phyloP scores from a whole-genome alignment of 371 early-diverging fungal genomes.

The Rhizomucor pusillus region DNA sequence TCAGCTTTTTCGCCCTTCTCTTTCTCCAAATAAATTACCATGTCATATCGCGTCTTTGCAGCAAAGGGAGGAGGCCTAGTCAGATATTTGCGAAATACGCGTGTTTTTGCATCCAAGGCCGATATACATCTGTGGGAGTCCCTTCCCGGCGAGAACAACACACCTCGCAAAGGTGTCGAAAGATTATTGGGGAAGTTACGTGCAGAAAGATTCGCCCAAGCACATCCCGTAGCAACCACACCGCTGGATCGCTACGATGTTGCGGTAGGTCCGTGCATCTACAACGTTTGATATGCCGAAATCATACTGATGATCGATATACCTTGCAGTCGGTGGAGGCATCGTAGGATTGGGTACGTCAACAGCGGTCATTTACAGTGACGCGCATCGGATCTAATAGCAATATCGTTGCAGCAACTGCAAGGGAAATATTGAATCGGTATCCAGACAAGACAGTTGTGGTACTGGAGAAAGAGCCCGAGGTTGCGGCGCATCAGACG shows the following conservation, averaged over 20 bases:
- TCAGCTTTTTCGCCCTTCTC: too few relatives aligned
- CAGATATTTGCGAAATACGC: too few relatives aligned
- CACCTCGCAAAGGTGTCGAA: conserved; percentile 23
- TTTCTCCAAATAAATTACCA: too few relatives aligned
- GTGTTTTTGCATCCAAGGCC: background rate
- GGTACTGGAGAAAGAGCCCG: conserved; percentile 41
- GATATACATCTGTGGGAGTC: conserved; percentile 24
- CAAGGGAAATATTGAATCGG: conserved; percentile 39
- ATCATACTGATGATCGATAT: too few relatives aligned
- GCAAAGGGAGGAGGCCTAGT: too few relatives aligned
- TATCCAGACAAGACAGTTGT: conserved; percentile 42
- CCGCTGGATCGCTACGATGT: conserved; percentile 33
- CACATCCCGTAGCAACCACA: conserved; percentile 11
- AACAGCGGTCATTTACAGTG: background rate
- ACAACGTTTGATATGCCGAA: too few relatives aligned
- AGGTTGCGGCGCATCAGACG: conserved; percentile 45
- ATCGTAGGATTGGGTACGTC: conserved; percentile 34
- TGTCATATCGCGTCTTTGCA: too few relatives aligned
- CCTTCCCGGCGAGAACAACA: conserved; percentile 32
- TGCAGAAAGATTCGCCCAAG: conserved; percentile 21
- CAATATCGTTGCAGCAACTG: conserved; percentile 23
- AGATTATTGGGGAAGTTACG: conserved; percentile 24
- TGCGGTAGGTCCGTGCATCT: conserved; percentile 12
- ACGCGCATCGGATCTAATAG: background rate
- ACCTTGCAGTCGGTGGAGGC: conserved; percentile 36